Conservation (phyloP, 768 basidiomycete species). For the Lactifluus hygrophoroides region DNA sequence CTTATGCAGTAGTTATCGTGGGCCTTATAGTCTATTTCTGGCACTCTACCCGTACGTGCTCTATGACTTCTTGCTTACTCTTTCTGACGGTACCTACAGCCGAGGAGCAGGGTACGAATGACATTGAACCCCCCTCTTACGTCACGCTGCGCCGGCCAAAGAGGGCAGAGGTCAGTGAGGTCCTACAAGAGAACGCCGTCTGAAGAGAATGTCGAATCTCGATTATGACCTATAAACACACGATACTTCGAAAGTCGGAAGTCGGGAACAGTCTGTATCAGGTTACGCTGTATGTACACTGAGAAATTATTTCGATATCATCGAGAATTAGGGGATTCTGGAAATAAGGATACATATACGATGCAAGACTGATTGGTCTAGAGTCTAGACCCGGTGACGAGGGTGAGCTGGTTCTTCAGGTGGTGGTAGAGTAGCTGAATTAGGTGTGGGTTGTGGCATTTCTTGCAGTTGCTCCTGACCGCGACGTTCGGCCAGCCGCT, state of each 20-base stretch:
- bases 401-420: constrained; percentile 21
- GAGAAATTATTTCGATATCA: constrained; percentile 14
- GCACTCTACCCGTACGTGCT: constrained; percentile 64
- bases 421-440: constrained; percentile 5
- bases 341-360: not conserved
- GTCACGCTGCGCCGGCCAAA: constrained; percentile 27
- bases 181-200: not conserved
- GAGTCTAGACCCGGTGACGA: not conserved
- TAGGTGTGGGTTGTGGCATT: constrained; percentile 32
- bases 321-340: constrained; percentile 24
- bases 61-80: not conserved
- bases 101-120: constrained; percentile 61
- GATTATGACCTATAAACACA: not conserved
- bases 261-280: not conserved
- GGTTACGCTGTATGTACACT: not conserved
- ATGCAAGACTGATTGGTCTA: not conserved
- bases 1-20: constrained; percentile 59
- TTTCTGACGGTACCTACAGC: constrained; percentile 33
- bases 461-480: constrained; percentile 24
- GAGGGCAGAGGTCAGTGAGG: not conserved
- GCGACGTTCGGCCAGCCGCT: constrained; percentile 30
- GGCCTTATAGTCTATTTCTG: constrained; percentile 85
- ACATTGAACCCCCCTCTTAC: constrained; percentile 54
- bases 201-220: not conserved
- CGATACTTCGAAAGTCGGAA: not conserved